Evolutionary conservation across 1,284 basidiomycete species (phyloP).

Genomic region (Microbotryum lychnidis-dioicae): DNA sequence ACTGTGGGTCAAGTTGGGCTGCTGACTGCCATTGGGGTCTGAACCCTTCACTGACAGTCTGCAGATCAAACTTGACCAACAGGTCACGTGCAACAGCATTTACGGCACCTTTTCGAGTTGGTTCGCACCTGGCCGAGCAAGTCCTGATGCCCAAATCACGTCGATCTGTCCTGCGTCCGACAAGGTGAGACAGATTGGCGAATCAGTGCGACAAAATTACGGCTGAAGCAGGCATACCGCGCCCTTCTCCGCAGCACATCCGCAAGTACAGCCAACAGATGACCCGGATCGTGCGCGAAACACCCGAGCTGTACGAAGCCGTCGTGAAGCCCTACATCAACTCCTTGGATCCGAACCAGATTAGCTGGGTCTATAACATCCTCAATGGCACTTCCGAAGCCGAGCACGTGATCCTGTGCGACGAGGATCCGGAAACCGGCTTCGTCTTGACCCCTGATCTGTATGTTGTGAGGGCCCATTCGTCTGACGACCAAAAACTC

Average conservation of each 20-base stretch:
- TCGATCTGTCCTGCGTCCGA: slow-evolving; percentile 30
- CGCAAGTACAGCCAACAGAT: slow-evolving; percentile 69
- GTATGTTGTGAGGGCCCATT: slow-evolving; percentile 12
- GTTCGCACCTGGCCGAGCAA: slow-evolving; percentile 15
- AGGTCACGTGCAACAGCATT: slow-evolving; percentile 35
- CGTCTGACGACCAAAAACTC: slow-evolving; percentile 50
- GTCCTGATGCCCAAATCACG: slow-evolving; percentile 19
- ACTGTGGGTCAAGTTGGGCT: slow-evolving; percentile 6
- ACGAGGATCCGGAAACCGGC: slow-evolving; percentile 49
- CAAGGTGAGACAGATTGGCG: slow-evolving; percentile 38
- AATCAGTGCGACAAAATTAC: slow-evolving; percentile 39
- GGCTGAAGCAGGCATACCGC: slow-evolving; percentile 46
- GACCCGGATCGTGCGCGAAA: slow-evolving; percentile 66
- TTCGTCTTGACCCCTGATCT: slow-evolving; percentile 84
- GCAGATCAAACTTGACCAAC: background rate
- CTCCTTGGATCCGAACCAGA: slow-evolving; percentile 61
- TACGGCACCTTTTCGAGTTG: slow-evolving; percentile 34
- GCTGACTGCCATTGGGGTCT: background rate
- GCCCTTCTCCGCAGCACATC: slow-evolving; percentile 35
- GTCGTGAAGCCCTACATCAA: slow-evolving; percentile 72
- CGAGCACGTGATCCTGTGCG: slow-evolving; percentile 63
- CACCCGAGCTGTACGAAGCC: slow-evolving; percentile 59
- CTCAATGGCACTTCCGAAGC: slow-evolving; percentile 70
- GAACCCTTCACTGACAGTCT: background rate
- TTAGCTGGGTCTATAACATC: slow-evolving; percentile 85